Evolutionary conservation across 495 filamentous ascomycete species (phyloP).

Genomic region (Aspergillus saccharolyticus): DNA sequence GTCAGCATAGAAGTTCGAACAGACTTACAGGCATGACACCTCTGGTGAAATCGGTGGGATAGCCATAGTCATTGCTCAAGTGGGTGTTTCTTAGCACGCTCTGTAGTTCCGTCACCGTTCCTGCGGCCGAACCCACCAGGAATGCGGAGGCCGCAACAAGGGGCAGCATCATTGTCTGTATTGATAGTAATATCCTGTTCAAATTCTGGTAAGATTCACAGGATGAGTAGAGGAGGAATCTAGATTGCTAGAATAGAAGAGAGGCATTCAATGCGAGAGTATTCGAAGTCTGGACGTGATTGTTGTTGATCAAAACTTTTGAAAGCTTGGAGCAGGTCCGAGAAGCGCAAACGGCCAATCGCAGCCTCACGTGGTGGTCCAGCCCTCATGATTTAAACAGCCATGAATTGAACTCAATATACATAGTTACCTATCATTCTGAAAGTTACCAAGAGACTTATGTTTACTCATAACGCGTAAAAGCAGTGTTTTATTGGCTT

Average conservation of each 20-base stretch:
- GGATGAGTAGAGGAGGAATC: no score
- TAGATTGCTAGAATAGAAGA: not conserved
- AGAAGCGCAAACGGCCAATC: constrained; percentile 8
- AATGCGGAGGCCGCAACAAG: constrained; percentile 22
- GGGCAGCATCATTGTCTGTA: constrained; percentile 6
- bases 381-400: not conserved
- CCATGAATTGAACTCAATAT: no score
- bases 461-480: not conserved
- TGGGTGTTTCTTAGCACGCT: constrained; percentile 42
- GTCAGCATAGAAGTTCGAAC: not conserved
- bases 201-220: not conserved
- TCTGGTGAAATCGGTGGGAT: constrained; percentile 44
- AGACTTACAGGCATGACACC: constrained; percentile 40
- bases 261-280: no score
- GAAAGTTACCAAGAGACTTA: no score
- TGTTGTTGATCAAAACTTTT: not conserved
- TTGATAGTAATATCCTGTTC: not conserved
- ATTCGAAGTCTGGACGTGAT: not conserved
- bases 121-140: constrained; percentile 25
- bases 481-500: not conserved
- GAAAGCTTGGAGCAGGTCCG: not conserved
- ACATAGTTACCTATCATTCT: no score
- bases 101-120: constrained; percentile 32
- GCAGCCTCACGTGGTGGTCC: constrained; percentile 8
- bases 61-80: constrained; percentile 35